Evolutionary conservation across 2,329 filamentous ascomycete species (phyloP), one percentile per base, ranked within the genome.

Genomic region (Colletotrichum higginsianum): DNA sequence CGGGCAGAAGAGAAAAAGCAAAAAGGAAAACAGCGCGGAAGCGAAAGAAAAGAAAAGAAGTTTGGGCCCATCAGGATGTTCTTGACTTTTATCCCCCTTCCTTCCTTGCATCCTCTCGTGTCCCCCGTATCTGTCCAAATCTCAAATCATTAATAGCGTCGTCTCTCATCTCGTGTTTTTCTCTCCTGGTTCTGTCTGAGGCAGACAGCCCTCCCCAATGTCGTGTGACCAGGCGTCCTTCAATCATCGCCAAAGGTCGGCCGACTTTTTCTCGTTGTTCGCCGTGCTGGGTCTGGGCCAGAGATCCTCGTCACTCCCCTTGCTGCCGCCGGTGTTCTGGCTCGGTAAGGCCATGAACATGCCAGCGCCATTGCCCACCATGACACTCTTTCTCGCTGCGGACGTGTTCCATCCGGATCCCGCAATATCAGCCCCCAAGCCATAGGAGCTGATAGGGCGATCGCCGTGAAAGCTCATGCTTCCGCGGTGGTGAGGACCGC

Each of bases 401-500:
- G 85, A 84, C 5, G 81, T 80, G 67, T 87, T 85, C 86, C 88
- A 89, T 5, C 85, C 86, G 58, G 80, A 76, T 2, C 84, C 82
- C 3, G 84, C 79, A 23, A 87, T 79, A 73, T 89, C 88, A 18
- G 86, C 83, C n/a, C 84, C 85, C 46, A 90, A 83, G 16, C 89
- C 89, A 77, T 89, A 90, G 76, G 85, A 87, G 79, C 88, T 90
- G 66, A 86, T 79, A 42, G 87, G 88, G 46, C 88, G 84, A 76
- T 78, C 79, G 67, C 40, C 76, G 65, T 49, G 74, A 46, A 65
- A 46, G 35, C 61, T 61, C 69, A 72, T 71, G 69, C 72, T 74
- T 21, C 68, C 68, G 49, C 67, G 40, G 57, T 64, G 68, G 57
- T 64, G 67, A 38, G 71, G 26, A 18, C 56, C 55, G 6, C 74